Evolutionary conservation across 371 early-diverging fungal species (phyloP).

Genomic region (Parasitella parasitica): DNA sequence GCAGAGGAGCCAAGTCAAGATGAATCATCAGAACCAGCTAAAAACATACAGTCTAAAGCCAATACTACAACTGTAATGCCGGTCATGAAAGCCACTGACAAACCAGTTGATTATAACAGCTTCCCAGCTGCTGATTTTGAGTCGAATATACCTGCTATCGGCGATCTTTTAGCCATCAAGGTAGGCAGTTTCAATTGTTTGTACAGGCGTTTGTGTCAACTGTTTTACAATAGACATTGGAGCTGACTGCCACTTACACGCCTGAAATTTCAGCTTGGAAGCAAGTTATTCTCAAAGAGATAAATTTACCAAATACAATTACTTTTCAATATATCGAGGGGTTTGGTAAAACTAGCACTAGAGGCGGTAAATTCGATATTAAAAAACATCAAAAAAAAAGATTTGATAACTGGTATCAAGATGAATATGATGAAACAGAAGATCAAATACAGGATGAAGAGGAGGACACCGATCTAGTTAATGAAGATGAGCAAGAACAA

Average conservation of each 20-base stretch:
- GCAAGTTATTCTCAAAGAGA: slow-evolving; percentile 9
- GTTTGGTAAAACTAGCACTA: slow-evolving; percentile 14
- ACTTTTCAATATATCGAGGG: slow-evolving; percentile 12
- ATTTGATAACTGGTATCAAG: slow-evolving; percentile 5
- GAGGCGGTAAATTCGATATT: slow-evolving; percentile 30
- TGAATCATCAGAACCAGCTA: not conserved
- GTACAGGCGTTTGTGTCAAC: not conserved
- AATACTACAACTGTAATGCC: not conserved
- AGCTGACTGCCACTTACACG: slow-evolving; percentile 23
- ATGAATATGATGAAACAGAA: not conserved
- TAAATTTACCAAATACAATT: not conserved
- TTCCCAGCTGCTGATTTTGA: slow-evolving; percentile 7
- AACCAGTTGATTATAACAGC: slow-evolving; percentile 13
- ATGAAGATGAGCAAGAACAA: slow-evolving; percentile 16
- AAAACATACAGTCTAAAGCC: too few species aligned
- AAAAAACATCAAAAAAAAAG: slow-evolving; percentile 9
- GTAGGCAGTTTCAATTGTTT: not conserved
- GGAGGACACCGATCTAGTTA: not conserved
- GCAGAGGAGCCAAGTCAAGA: slow-evolving; percentile 3
- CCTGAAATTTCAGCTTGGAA: slow-evolving; percentile 35
- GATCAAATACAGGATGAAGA: not conserved
- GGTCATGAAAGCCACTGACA: not conserved
- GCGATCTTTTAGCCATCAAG: slow-evolving; percentile 23
- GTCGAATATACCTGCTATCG: slow-evolving; percentile 3
- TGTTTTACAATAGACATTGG: slow-evolving; percentile 17